Evolutionary conservation across 768 basidiomycete genomes (phyloP).

Genomic region (Agaricus bisporus): DNA sequence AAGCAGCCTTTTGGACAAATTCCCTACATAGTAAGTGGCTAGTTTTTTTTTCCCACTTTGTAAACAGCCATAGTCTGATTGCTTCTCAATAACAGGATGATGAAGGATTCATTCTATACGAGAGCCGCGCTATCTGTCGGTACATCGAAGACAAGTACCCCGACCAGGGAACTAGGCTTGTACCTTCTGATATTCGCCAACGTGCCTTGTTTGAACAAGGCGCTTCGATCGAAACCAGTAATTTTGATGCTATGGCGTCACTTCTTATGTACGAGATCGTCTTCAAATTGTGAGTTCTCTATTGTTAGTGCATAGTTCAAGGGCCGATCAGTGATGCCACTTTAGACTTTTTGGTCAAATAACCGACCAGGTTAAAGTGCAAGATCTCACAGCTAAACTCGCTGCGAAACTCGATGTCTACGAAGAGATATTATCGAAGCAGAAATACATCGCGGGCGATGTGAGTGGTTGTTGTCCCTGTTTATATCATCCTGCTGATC

Average conservation of each 20-base stretch:
- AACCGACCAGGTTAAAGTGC: constrained; percentile 26
- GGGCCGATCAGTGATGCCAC: background rate
- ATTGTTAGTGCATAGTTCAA: background rate
- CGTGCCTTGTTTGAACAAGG: constrained; percentile 48
- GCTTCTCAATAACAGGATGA: constrained; percentile 34
- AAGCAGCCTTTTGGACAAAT: constrained; percentile 50
- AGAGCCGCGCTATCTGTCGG: constrained; percentile 54
- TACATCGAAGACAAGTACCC: constrained; percentile 56
- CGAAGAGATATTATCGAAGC: constrained; percentile 49
- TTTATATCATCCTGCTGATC: background rate
- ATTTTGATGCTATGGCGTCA: constrained; percentile 36
- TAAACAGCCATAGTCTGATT: too few relatives aligned
- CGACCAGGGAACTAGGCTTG: constrained; percentile 40
- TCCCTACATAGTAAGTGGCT: constrained; percentile 31
- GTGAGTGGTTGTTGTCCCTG: constrained; percentile 19
- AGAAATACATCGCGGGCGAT: constrained; percentile 52
- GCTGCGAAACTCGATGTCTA: constrained; percentile 44
- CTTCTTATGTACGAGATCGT: background rate
- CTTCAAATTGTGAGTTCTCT: background rate
- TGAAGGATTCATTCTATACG: constrained; percentile 60
- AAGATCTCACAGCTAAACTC: constrained; percentile 21
- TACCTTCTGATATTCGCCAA: constrained; percentile 36
- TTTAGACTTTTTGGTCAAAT: constrained; percentile 16
- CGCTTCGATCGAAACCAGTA: constrained; percentile 41
- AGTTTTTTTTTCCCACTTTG: background rate